phyloP scores from a whole-genome alignment of 2,329 filamentous ascomycete species.

The Magnaporthiopsis rhizophila region DNA sequence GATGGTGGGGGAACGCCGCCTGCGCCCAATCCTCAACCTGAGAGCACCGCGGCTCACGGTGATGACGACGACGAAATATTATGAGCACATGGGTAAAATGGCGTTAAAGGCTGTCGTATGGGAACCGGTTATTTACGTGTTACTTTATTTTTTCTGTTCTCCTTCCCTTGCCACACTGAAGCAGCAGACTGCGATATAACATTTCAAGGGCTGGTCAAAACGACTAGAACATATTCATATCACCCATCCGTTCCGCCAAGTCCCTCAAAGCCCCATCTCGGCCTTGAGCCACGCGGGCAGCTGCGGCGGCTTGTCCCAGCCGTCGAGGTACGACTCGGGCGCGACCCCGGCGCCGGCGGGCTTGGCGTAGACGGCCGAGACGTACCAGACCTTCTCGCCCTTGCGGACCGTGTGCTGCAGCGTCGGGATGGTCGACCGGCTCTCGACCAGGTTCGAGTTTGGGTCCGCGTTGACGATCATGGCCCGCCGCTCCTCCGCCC shows the following conservation, averaged over 20 bases:
- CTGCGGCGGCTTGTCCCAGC: slow-evolving; percentile 51
- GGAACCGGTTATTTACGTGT: background rate
- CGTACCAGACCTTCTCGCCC: slow-evolving; percentile 56
- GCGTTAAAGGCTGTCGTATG: background rate
- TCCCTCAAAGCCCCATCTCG: slow-evolving; percentile 29
- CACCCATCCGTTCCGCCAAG: no score
- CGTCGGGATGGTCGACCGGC: slow-evolving; percentile 63
- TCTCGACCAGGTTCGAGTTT: slow-evolving; percentile 69
- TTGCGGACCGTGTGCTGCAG: slow-evolving; percentile 53
- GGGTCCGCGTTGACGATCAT: slow-evolving; percentile 68
- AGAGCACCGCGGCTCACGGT: slow-evolving; percentile 1
- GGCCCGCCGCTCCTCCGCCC: slow-evolving; percentile 40
- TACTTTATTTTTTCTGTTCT: background rate
- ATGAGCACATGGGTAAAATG: slow-evolving; percentile 4
- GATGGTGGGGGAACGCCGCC: slow-evolving; percentile 6
- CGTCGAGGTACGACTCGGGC: slow-evolving; percentile 45
- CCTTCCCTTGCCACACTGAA: no score
- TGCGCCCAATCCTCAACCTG: background rate
- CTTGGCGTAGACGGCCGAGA: slow-evolving; percentile 64
- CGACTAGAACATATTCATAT: background rate
- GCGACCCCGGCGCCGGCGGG: slow-evolving; percentile 47
- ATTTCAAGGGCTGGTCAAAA: background rate
- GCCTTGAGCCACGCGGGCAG: slow-evolving; percentile 53
- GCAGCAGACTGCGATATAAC: background rate
- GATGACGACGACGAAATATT: slow-evolving; percentile 16